Evolutionary conservation across 148 eudicot genomes (phyloP), one percentile per base, ranked within the genome.

Genomic region (Vaccinium darrowii): DNA sequence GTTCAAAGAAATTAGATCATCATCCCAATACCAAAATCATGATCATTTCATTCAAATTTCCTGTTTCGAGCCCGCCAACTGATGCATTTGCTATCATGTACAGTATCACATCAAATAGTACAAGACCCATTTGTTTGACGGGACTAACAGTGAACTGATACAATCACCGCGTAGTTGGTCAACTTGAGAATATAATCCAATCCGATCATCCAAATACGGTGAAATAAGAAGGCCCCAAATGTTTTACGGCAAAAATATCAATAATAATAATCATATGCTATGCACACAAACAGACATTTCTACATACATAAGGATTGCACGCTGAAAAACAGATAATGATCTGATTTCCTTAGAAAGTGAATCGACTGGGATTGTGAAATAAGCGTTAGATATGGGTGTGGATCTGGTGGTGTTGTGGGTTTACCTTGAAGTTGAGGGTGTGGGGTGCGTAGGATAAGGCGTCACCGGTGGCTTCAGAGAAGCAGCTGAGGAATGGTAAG

Each of bases 391-490:
- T 27, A 23, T 27, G 39, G 39, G 39, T 36, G 39, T 36, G 1
- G 47, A 43, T 43, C 5, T 43, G 5, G 47, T 43, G 47, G 47
- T 43, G 47, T 4, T 43, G 47, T 4, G 5, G 47, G 47, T 43
- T 0, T 58, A 95, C 99, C 99, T 96, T 96, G 90, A 94, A 96
- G 72, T 83, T 88, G 82, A 96, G 92, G 82, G 98, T 88, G 81
- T 93, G 94, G 43, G 93, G 90, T 52, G 93, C 93, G 76, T 84
- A 85, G 58, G 94, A 76, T 67, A 94, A 90, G 76, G 98, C 93
- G 1, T 89, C 88, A 14, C 86, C 97, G 30, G 89, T 83, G 80
- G 99, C 94, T 86, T 94, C 98, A 58, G 98, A 85, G 82, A 96
- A 94, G 88, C 95, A 92, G 82, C 72, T 85, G 89, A 90, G 85